These are phyloP conservation scores for Boletus reticuloceps DNA, from an alignment of 768 basidiomycete species.

Conservation along the genomic window DNA sequence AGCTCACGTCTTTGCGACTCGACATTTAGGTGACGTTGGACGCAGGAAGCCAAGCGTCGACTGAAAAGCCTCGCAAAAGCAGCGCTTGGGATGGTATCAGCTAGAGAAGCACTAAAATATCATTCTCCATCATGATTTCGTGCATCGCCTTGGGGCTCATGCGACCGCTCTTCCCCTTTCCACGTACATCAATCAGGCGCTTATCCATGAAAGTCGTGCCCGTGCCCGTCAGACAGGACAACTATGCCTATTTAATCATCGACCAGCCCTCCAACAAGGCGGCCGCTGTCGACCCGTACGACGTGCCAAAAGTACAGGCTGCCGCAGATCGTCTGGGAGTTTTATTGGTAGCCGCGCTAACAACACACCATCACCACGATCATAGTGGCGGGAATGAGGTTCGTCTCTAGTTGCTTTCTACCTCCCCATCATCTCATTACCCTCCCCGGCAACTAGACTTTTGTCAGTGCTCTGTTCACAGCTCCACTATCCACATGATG, in stretches of 20 bases:
- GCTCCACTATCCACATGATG: background rate
- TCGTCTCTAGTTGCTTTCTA: slow-evolving; percentile 7
- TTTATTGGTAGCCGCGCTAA: slow-evolving; percentile 68
- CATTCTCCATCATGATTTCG: slow-evolving; percentile 2
- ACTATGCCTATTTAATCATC: slow-evolving; percentile 82
- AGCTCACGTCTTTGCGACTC: slow-evolving; percentile 1
- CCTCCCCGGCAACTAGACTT: slow-evolving; percentile 18
- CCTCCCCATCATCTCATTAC: slow-evolving; percentile 10
- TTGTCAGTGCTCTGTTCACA: slow-evolving; percentile 24
- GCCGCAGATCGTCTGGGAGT: slow-evolving; percentile 64
- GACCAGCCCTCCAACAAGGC: slow-evolving; percentile 66
- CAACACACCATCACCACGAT: slow-evolving; percentile 92
- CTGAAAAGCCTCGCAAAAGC: background rate
- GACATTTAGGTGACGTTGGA: slow-evolving; percentile 7
- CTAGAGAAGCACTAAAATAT: slow-evolving; percentile 2
- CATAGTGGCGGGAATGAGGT: slow-evolving; percentile 88
- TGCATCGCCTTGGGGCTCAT: slow-evolving; percentile 20
- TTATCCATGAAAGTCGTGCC: slow-evolving; percentile 69
- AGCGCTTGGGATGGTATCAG: background rate
- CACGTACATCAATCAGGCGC: slow-evolving; percentile 7
- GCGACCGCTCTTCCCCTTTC: slow-evolving; percentile 9
- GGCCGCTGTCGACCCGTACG: slow-evolving; percentile 79
- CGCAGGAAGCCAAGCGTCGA: background rate
- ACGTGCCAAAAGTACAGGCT: slow-evolving; percentile 63
- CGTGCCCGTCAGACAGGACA: slow-evolving; percentile 77